Conservation (phyloP, 371 early-diverging fungal species). For the Mucor ambiguus region DNA sequence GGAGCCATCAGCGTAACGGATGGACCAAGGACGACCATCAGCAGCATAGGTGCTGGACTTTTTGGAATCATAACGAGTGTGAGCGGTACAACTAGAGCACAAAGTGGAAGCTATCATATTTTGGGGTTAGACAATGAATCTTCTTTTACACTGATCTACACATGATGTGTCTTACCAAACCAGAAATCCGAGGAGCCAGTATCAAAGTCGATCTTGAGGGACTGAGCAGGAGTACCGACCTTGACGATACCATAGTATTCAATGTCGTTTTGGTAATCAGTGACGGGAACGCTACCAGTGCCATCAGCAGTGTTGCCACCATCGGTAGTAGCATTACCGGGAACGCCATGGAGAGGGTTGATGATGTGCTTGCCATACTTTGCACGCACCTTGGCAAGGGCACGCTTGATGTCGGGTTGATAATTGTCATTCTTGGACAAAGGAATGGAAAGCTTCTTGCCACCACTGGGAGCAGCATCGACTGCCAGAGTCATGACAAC, state of each 20-base stretch:
- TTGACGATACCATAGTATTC: constrained; percentile 61
- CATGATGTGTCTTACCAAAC: constrained; percentile 36
- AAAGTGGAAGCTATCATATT: constrained; percentile 32
- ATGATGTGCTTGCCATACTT: constrained; percentile 22
- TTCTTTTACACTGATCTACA: background rate
- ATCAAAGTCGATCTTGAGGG: constrained; percentile 70
- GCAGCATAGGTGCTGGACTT: constrained; percentile 47
- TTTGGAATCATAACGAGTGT: constrained; percentile 44
- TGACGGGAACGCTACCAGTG: constrained; percentile 21
- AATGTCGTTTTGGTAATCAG: constrained; percentile 25
- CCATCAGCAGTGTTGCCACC: constrained; percentile 11
- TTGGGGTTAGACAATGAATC: background rate
- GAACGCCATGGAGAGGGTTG: background rate
- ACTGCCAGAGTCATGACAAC: constrained; percentile 21
- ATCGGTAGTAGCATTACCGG: background rate
- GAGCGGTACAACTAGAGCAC: constrained; percentile 38
- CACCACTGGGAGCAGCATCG: constrained; percentile 15
- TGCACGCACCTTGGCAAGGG: constrained; percentile 16
- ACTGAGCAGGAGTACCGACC: constrained; percentile 73
- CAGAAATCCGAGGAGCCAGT: constrained; percentile 77
- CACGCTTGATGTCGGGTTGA: constrained; percentile 20
- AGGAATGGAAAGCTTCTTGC: constrained; percentile 19
- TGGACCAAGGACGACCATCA: constrained; percentile 45
- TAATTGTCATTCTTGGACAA: constrained; percentile 23
- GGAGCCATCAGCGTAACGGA: constrained; percentile 56